These are phyloP conservation scores for Ligustrum vulgare DNA, from an alignment of 257 asterid species.

Conservation along the genomic window DNA sequence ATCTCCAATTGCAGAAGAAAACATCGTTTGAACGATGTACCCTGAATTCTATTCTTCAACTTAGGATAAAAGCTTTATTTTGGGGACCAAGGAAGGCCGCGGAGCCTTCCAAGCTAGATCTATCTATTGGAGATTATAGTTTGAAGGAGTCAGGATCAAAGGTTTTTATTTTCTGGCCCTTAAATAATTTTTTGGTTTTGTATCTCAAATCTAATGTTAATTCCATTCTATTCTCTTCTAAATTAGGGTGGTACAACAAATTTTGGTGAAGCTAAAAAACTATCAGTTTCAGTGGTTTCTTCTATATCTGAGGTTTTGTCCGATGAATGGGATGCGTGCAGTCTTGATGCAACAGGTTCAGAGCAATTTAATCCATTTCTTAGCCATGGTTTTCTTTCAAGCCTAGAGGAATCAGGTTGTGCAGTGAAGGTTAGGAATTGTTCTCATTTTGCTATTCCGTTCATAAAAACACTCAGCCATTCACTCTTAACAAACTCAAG, in stretches of 20 bases:
- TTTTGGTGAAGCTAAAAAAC: slow-evolving; percentile 35
- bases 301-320: slow-evolving; percentile 74
- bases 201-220: slow-evolving; percentile 9
- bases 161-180: slow-evolving; percentile 44
- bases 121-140: slow-evolving; percentile 65
- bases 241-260: slow-evolving; percentile 50
- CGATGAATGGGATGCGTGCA: slow-evolving; percentile 87
- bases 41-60: slow-evolving; percentile 29
- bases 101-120: slow-evolving; percentile 53
- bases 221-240: slow-evolving; percentile 14
- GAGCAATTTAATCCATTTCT: slow-evolving; percentile 79
- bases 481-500: neutral
- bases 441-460: neutral
- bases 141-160: slow-evolving; percentile 47
- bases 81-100: slow-evolving; percentile 78
- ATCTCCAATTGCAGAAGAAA: slow-evolving; percentile 45
- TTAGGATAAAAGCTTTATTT: slow-evolving; percentile 58
- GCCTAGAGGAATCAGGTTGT: slow-evolving; percentile 87
- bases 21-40: slow-evolving; percentile 24
- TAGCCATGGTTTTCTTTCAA: slow-evolving; percentile 78
- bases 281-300: slow-evolving; percentile 79
- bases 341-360: slow-evolving; percentile 63
- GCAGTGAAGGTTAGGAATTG: slow-evolving; percentile 71
- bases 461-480: neutral
- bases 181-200: neutral